These are phyloP conservation scores for Naganishia albida DNA, from an alignment of 1,284 basidiomycete species.

Conservation along the genomic window DNA sequence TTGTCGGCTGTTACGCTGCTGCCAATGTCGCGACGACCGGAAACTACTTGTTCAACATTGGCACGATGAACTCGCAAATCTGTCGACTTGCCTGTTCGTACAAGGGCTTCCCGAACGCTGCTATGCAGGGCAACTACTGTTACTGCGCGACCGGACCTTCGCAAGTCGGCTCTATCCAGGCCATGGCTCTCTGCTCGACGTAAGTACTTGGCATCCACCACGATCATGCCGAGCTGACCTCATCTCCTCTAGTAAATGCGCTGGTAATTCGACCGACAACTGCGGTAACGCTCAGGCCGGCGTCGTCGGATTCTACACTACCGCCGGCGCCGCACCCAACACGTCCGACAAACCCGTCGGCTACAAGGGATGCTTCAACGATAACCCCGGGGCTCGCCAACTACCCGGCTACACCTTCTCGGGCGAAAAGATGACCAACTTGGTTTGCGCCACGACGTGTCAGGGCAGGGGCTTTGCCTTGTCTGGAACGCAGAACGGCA, in stretches of 20 bases:
- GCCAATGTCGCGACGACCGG: constrained; percentile 5
- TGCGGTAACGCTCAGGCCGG: constrained; percentile 3
- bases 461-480: constrained; percentile 14
- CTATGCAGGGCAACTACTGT: constrained; percentile 31
- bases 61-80: constrained; percentile 34
- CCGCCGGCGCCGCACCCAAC: background rate
- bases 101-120: constrained; percentile 36
- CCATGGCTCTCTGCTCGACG: constrained; percentile 17
- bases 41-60: constrained; percentile 13
- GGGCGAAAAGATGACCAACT: constrained; percentile 36
- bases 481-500: constrained; percentile 22
- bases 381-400: constrained; percentile 14
- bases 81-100: constrained; percentile 38
- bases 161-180: constrained; percentile 22
- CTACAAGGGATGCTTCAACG: constrained; percentile 35
- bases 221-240: background rate
- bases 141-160: constrained; percentile 34
- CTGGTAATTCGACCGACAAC: constrained; percentile 27
- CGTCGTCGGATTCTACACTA: constrained; percentile 18
- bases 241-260: constrained; percentile 34
- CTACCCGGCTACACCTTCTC: constrained; percentile 37
- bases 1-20: constrained; percentile 26
- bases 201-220: background rate
- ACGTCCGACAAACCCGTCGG: constrained; percentile 24
- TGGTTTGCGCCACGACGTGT: constrained; percentile 36